A percentile compares a stretch with the other conserved stretches of the same genome.
phyloP scores from a whole-genome alignment of 352 stramenopile genomes.

The Phytophthora fragariaefolia region DNA sequence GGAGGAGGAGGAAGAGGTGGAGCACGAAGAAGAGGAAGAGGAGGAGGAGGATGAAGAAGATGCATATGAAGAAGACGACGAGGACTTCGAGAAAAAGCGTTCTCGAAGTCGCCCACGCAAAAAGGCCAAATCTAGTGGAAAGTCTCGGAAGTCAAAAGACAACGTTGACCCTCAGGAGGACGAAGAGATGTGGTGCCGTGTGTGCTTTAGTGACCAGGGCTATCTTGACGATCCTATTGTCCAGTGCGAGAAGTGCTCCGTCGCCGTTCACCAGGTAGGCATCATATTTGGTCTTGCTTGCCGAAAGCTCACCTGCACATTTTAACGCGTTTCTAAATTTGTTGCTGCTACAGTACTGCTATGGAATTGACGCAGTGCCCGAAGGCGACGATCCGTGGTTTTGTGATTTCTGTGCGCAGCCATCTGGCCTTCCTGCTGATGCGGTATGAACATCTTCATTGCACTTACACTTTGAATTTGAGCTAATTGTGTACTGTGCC shows the following conservation, averaged over 20 bases:
- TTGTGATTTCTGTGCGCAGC: conserved; percentile 79
- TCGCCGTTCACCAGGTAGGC: conserved; percentile 85
- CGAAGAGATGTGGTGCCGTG: conserved; percentile 89
- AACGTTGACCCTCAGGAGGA: conserved; percentile 70
- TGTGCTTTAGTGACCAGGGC: conserved; percentile 89
- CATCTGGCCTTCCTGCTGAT: conserved; percentile 47
- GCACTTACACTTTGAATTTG: background rate
- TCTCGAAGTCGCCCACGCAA: conserved; percentile 45
- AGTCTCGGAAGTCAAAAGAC: conserved; percentile 29
- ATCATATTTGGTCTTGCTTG: conserved; percentile 3
- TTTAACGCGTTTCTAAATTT: conserved; percentile 5
- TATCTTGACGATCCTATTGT: conserved; percentile 90
- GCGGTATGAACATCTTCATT: conserved; percentile 36
- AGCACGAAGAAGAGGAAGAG: conserved; percentile 43
- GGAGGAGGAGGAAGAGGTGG: conserved; percentile 30
- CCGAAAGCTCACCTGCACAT: no score
- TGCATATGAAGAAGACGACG: conserved; percentile 48
- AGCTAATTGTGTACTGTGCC: background rate
- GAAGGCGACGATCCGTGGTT: conserved; percentile 87
- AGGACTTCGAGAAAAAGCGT: conserved; percentile 41
- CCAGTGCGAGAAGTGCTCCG: conserved; percentile 85
- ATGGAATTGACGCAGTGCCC: conserved; percentile 81
- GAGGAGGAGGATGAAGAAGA: conserved; percentile 61
- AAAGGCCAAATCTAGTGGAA: conserved; percentile 33
- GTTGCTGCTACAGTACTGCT: conserved; percentile 75